Percentiles rank a stretch among this genome's conserved stretches.
phyloP scores from a whole-genome alignment of 768 basidiomycete genomes.

The Xerocomus potaroensis region DNA sequence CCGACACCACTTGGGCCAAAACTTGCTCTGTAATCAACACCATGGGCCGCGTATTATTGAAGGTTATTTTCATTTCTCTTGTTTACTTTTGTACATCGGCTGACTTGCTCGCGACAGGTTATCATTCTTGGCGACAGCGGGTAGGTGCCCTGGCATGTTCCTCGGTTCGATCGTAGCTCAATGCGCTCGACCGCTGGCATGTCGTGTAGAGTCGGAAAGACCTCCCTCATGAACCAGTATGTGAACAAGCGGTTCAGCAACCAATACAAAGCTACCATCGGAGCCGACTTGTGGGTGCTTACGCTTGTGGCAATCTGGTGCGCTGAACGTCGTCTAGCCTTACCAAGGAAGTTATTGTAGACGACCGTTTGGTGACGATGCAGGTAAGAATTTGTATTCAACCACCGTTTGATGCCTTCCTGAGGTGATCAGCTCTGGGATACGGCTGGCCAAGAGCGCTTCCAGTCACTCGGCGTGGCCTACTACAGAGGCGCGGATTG shows the following conservation, averaged over 20 bases:
- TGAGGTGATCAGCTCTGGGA: conserved; percentile 84
- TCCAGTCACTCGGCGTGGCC: conserved; percentile 97
- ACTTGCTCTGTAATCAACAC: conserved; percentile 9
- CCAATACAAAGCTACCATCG: conserved; percentile 99
- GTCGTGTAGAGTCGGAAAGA: conserved; percentile 85
- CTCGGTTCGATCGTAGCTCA: conserved; percentile 8
- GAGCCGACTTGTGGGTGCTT: conserved; percentile 83
- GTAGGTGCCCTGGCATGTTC: conserved; percentile 40
- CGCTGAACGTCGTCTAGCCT: conserved; percentile 46
- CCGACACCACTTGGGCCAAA: conserved; percentile 5
- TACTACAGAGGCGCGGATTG: conserved; percentile 99
- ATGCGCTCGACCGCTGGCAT: neutral
- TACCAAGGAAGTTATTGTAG: conserved; percentile 98
- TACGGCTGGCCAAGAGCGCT: conserved; percentile 98
- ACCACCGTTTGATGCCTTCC: neutral
- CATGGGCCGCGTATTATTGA: conserved; percentile 86
- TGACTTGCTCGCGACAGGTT: conserved; percentile 50
- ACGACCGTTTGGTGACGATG: conserved; percentile 98
- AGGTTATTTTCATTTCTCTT: conserved; percentile 42
- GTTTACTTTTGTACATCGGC: neutral
- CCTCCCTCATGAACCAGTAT: conserved; percentile 99
- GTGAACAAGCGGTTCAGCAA: conserved; percentile 99
- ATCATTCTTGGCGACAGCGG: conserved; percentile 99
- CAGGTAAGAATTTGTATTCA: conserved; percentile 57
- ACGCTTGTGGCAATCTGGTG: conserved; percentile 6